Conservation (phyloP, 2,329 filamentous ascomycete species). For the Sporothrix brunneoviolacea region DNA sequence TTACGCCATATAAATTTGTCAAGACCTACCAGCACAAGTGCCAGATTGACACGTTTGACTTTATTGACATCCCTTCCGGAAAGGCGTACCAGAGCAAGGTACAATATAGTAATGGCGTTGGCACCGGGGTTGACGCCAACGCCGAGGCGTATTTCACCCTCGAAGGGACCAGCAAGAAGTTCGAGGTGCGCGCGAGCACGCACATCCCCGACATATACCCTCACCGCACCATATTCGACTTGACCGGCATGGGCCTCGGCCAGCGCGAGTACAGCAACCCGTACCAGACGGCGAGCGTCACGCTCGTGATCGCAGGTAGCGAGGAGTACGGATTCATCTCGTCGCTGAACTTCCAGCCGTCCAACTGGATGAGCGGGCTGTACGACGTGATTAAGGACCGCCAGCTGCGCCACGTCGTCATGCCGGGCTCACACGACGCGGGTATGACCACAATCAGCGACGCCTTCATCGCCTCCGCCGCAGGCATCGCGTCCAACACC, state of each 20-base stretch:
- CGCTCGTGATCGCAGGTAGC: slow-evolving; percentile 32
- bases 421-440: slow-evolving; percentile 43
- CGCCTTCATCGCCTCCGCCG: slow-evolving; percentile 27
- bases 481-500: no score
- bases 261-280: slow-evolving; percentile 29
- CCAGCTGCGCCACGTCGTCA: slow-evolving; percentile 37
- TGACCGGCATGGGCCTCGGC: no score
- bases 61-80: neutral
- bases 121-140: slow-evolving; percentile 18
- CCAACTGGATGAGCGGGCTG: slow-evolving; percentile 28
- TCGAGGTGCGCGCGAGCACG: slow-evolving; percentile 26
- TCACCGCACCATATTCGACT: no score
- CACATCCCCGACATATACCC: slow-evolving; percentile 24
- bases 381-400: slow-evolving; percentile 30
- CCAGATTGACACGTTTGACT: neutral
- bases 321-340: slow-evolving; percentile 26
- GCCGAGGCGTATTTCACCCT: slow-evolving; percentile 29
- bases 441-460: slow-evolving; percentile 39
- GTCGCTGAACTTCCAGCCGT: slow-evolving; percentile 23
- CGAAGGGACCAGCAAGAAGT: slow-evolving; percentile 25
- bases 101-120: neutral
- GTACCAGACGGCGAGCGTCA: no score
- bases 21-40: neutral
- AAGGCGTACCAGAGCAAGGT: neutral
- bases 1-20: neutral